Conservation (phyloP, 495 filamentous ascomycete species). For the Antarctomyces pellizariae region DNA sequence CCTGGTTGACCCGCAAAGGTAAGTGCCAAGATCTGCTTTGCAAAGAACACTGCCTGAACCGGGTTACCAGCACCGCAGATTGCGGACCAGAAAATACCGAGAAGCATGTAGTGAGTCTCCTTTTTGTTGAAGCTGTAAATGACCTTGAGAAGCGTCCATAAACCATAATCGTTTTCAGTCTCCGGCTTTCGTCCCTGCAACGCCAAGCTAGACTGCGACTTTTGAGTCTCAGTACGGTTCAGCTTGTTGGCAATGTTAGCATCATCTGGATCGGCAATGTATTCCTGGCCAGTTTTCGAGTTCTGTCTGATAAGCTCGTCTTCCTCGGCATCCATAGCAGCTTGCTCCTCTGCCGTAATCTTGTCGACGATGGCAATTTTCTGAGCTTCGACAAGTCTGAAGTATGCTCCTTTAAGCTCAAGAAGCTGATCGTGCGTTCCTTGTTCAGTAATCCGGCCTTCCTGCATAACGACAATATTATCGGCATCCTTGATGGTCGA, state of each 20-base stretch:
- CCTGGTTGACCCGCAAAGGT: conserved; percentile 16
- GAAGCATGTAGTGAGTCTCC: conserved; percentile 48
- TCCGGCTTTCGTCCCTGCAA: conserved; percentile 30
- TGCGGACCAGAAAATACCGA: conserved; percentile 54
- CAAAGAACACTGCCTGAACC: conserved; percentile 72
- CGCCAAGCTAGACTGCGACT: conserved; percentile 45
- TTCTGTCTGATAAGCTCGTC: conserved; percentile 23
- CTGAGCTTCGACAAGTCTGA: conserved; percentile 58
- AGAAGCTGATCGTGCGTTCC: conserved; percentile 57
- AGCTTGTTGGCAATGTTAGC: conserved; percentile 26
- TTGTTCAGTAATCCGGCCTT: conserved; percentile 74
- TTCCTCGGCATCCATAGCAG: conserved; percentile 20
- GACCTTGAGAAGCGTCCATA: conserved; percentile 70
- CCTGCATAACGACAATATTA: conserved; percentile 84
- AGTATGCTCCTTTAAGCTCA: conserved; percentile 36
- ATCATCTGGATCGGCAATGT: conserved; percentile 32
- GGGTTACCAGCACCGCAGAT: conserved; percentile 74
- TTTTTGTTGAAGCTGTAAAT: conserved; percentile 60
- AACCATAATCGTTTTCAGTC: conserved; percentile 30
- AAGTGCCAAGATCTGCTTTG: conserved; percentile 57
- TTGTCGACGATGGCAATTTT: conserved; percentile 46
- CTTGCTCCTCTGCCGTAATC: conserved; percentile 21
- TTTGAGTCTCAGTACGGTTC: conserved; percentile 36
- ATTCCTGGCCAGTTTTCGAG: conserved; percentile 14
- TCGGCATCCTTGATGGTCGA: conserved; percentile 85